Evolutionary conservation across 345 rosid genomes (phyloP).

Genomic region (Citrus maxima): DNA sequence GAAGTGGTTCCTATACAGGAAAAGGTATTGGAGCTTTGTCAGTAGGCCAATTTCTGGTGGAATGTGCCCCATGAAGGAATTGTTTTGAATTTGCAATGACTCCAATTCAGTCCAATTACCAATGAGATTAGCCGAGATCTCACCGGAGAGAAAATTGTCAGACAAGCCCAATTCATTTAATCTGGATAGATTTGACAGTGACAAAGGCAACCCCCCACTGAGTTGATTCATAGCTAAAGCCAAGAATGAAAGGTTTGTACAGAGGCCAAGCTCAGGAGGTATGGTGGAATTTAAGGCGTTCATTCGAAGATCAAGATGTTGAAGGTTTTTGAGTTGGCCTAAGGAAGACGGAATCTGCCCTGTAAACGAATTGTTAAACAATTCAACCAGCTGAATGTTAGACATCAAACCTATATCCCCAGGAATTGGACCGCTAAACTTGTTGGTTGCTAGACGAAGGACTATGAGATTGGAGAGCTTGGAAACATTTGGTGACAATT

Average conservation of each 20-base stretch:
- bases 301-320: conserved; percentile 30
- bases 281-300: conserved; percentile 48
- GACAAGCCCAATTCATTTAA: conserved; percentile 34
- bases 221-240: conserved; percentile 52
- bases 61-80: conserved; percentile 40
- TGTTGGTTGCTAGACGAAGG: background rate
- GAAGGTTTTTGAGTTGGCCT: conserved; percentile 46
- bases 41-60: conserved; percentile 45
- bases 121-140: conserved; percentile 39
- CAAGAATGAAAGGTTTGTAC: conserved; percentile 47
- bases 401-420: conserved; percentile 33
- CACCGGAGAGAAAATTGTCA: conserved; percentile 41
- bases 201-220: conserved; percentile 46
- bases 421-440: conserved; percentile 45
- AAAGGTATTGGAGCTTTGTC: conserved; percentile 32
- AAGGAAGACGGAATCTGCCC: conserved; percentile 54
- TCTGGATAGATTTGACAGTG: conserved; percentile 42
- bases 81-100: conserved; percentile 53
- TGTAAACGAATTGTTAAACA: conserved; percentile 36
- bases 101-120: conserved; percentile 43
- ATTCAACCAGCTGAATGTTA: conserved; percentile 36
- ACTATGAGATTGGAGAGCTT: conserved; percentile 35
- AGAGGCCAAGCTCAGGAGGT: conserved; percentile 54
- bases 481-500: conserved; percentile 33
- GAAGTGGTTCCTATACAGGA: conserved; percentile 36